Evolutionary conservation across 2,329 filamentous ascomycete genomes (phyloP).

Genomic region (Emergomyces orientalis): DNA sequence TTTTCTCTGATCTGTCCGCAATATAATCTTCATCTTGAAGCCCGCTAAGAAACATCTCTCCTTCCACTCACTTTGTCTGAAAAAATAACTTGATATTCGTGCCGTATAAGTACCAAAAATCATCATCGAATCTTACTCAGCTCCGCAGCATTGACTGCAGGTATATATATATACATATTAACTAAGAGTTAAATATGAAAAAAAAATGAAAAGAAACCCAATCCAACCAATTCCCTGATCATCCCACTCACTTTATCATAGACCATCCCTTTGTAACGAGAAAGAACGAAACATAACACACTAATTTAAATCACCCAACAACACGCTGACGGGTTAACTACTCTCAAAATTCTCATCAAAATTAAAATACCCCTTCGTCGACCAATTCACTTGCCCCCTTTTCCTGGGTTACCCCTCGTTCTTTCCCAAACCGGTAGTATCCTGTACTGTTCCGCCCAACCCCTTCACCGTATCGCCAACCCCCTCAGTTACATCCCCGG

Average conservation of each 20-base stretch:
- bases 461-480: slow-evolving; percentile 4
- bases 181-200: no score
- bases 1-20: background rate
- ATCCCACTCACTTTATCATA: no score
- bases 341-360: background rate
- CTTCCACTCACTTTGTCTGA: background rate
- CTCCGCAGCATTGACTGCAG: no score
- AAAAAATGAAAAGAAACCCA: no score
- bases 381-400: background rate
- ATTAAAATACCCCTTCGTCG: background rate
- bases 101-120: no score
- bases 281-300: background rate
- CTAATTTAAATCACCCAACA: no score
- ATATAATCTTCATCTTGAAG: background rate
- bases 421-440: background rate
- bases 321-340: background rate
- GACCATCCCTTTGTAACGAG: background rate
- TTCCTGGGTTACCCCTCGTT: background rate
- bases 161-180: no score
- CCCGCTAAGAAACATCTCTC: background rate
- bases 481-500: slow-evolving; percentile 1
- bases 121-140: no score
- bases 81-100: background rate
- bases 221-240: no score
- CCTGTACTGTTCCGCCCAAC: slow-evolving; percentile 1